Evolutionary conservation across 1,284 basidiomycete species (phyloP).

Genomic region (Microbotryomycetes sp.): DNA sequence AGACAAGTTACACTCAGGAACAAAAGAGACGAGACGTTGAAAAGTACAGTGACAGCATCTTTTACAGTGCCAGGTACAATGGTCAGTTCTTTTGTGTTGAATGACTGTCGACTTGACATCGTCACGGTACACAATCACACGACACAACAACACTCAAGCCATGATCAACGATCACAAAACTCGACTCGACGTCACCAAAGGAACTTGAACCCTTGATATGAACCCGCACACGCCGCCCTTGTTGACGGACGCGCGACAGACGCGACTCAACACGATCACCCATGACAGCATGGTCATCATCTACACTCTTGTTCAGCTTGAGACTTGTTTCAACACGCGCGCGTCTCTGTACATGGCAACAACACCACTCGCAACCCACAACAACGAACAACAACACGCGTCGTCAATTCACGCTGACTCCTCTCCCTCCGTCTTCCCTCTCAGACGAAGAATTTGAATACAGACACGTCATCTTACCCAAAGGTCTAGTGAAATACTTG

Average conservation of each 20-base stretch:
- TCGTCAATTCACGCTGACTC: no score
- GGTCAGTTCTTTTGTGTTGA: slow-evolving; percentile 2
- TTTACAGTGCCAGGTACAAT: slow-evolving; percentile 19
- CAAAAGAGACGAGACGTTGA: slow-evolving; percentile 22
- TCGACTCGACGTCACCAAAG: no score
- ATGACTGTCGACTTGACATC: neutral
- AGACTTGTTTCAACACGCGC: no score
- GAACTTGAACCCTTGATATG: neutral
- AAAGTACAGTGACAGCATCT: slow-evolving; percentile 15
- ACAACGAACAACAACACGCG: neutral
- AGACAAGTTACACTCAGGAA: slow-evolving; percentile 8
- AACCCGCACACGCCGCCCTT: no score
- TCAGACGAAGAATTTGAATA: slow-evolving; percentile 15
- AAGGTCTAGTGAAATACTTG: slow-evolving; percentile 36
- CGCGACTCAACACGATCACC: no score
- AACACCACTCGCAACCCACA: neutral
- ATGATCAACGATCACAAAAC: no score
- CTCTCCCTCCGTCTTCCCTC: neutral
- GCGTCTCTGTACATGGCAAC: no score
- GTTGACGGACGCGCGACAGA: no score
- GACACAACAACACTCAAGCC: no score
- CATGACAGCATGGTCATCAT: no score
- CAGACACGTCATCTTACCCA: slow-evolving; percentile 36
- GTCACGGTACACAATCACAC: no score
- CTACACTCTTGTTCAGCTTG: no score